Base-by-base conservation (phyloP, 177 flowering plant species). In the Vitis hybrid region DNA sequence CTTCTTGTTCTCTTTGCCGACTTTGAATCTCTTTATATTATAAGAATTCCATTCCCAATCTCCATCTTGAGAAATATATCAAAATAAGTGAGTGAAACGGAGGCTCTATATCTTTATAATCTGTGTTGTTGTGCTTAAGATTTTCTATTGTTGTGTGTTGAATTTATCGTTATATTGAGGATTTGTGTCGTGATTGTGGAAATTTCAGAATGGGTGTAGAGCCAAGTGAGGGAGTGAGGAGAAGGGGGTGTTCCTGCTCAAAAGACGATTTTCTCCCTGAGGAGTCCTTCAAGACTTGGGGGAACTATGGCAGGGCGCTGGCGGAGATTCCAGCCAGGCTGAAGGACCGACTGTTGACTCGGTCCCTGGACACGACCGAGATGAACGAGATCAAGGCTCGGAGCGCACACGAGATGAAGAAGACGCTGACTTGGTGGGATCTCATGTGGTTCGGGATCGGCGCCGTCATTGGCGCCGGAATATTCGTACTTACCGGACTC, bases 391-490 rank as follows among this genome's bases (percentile, higher is more conserved):
- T 80, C 64, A 74, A 69, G 58, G 72, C 72, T 1, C 72, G 72
- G 56, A 80, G 83, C 54, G 60, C 72, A 40, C 65, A 78, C 57
- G 77, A 77, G 64, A 82, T 86, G 87, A 79, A 81, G 75, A 81
- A 74, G 73, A 79, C 73, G 8, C 80, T 86, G 8, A 66, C 70
- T 6, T 83, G 87, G 90, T 84, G 84, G 85, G 90, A 86, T 52
- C 75, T 86, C 52, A 83, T 81, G 50, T 85, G 88, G 86, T 86
- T 86, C 71, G 87, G 88, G 7, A 71, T 86, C 48, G 90, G 90
- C 4, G 80, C 83, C 4, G 88, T 85, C 12, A 72, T 86, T 60
- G 90, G 90, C 1, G 84, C 88, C 13, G 88, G 90, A 13, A 78
- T 86, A n/a, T 86, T 86, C 57, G 90, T 86, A 15, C 82, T 85